Percentiles rank a stretch among this genome's conserved stretches.
phyloP scores from a whole-genome alignment of 805 yeast species.

The Candida berthetii region DNA sequence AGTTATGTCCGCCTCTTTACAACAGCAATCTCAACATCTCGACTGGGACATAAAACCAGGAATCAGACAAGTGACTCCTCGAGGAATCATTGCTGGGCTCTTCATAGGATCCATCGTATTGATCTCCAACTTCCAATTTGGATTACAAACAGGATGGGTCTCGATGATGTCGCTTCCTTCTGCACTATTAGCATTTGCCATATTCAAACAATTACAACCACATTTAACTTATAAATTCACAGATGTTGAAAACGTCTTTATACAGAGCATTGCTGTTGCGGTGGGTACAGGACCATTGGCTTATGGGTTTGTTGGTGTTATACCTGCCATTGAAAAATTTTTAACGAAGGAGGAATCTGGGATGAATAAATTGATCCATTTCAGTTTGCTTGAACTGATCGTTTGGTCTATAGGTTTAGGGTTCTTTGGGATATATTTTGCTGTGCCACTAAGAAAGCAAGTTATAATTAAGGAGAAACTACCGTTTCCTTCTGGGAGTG shows the following conservation, averaged over 20 bases:
- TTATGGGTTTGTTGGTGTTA: constrained; percentile 89
- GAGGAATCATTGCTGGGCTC: constrained; percentile 74
- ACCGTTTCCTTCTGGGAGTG: constrained; percentile 92
- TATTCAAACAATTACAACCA: constrained; percentile 54
- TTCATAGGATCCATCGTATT: constrained; percentile 83
- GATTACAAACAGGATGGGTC: constrained; percentile 98
- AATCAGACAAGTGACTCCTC: constrained; percentile 60
- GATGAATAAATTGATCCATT: constrained; percentile 26
- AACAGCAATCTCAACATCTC: not conserved
- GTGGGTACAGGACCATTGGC: constrained; percentile 97
- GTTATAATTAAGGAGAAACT: constrained; percentile 84
- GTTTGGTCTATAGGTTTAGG: constrained; percentile 87
- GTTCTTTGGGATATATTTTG: constrained; percentile 93
- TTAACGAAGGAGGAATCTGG: constrained; percentile 77
- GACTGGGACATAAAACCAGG: constrained; percentile 43
- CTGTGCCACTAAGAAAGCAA: constrained; percentile 80
- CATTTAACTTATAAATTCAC: constrained; percentile 43
- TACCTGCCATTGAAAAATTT: constrained; percentile 93
- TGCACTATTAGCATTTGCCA: constrained; percentile 80
- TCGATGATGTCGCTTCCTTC: constrained; percentile 98
- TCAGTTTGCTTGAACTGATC: constrained; percentile 48
- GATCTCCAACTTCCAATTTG: constrained; percentile 91
- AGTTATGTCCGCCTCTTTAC: not conserved
- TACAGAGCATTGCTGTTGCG: constrained; percentile 91
- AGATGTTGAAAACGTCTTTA: constrained; percentile 91